These are phyloP conservation scores for Phytophthora agathidicida DNA, from an alignment of 352 stramenopile species.

Conservation along the genomic window DNA sequence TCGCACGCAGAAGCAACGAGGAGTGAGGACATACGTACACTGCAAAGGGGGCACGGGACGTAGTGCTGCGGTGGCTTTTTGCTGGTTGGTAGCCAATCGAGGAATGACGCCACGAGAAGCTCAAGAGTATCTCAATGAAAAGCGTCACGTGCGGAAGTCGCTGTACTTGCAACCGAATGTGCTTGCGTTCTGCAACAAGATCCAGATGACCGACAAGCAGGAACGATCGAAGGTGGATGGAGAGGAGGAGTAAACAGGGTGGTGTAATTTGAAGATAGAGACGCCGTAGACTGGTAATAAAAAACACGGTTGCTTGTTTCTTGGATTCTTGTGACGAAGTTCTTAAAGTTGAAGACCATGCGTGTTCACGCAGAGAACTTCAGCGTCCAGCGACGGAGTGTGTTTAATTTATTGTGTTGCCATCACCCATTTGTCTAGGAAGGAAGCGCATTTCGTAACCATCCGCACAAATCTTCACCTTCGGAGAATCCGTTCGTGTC, in stretches of 20 bases:
- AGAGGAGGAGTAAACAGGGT: slow-evolving; percentile 23
- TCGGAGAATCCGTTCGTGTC: slow-evolving; percentile 46
- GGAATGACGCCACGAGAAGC: slow-evolving; percentile 78
- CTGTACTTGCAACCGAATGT: slow-evolving; percentile 92
- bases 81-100: slow-evolving; percentile 86
- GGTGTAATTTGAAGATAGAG: too few species aligned
- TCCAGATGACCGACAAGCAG: slow-evolving; percentile 33
- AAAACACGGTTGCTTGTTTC: slow-evolving; percentile 12
- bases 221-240: slow-evolving; percentile 1
- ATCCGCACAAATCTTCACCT: slow-evolving; percentile 40
- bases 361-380: too few species aligned
- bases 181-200: slow-evolving; percentile 70
- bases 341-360: slow-evolving; percentile 39
- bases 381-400: too few species aligned
- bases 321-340: neutral
- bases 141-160: slow-evolving; percentile 89
- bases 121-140: slow-evolving; percentile 89
- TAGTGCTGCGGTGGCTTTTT: slow-evolving; percentile 91
- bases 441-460: slow-evolving; percentile 47
- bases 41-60: slow-evolving; percentile 96
- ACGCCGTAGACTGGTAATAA: too few species aligned
- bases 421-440: slow-evolving; percentile 33
- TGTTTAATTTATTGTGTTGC: too few species aligned
- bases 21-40: slow-evolving; percentile 95
- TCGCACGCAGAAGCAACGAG: slow-evolving; percentile 78